Evolutionary conservation across 2,329 filamentous ascomycete genomes (phyloP).

Genomic region (Leptodontidium sp.): DNA sequence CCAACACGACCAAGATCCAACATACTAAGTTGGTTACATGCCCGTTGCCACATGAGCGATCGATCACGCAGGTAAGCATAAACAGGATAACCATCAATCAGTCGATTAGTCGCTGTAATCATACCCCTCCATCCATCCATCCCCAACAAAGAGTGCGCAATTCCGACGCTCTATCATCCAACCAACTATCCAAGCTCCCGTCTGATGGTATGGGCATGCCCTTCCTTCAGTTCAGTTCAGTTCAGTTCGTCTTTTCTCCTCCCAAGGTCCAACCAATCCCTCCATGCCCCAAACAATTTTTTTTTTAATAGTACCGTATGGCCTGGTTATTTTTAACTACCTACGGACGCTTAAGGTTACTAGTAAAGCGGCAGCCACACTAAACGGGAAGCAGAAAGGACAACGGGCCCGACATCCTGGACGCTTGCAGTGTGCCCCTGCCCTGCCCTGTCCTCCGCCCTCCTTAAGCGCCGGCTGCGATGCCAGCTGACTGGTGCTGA

Average conservation of each 20-base stretch:
- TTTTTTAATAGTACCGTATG: too few relatives aligned
- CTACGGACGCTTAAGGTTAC: background rate
- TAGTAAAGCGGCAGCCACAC: slow-evolving; percentile 2
- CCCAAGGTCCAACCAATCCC: background rate
- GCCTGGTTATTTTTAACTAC: background rate
- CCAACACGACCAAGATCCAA: slow-evolving; percentile 10
- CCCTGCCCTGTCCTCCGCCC: background rate
- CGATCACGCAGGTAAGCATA: slow-evolving; percentile 16
- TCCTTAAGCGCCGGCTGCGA: slow-evolving; percentile 18
- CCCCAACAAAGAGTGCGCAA: background rate
- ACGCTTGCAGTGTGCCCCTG: slow-evolving; percentile 4
- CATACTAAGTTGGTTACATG: background rate
- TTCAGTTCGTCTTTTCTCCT: too few relatives aligned
- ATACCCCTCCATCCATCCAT: background rate
- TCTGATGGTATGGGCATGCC: background rate
- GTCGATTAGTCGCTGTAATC: background rate
- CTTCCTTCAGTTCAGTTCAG: too few relatives aligned
- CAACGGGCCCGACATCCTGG: slow-evolving; percentile 20
- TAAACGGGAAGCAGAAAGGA: background rate
- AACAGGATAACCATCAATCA: slow-evolving; percentile 15
- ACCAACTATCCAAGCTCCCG: background rate
- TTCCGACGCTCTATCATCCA: background rate
- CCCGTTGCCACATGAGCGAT: slow-evolving; percentile 9
- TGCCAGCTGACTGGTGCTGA: slow-evolving; percentile 15
- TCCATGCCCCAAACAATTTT: background rate